phyloP scores from a whole-genome alignment of 495 filamentous ascomycete species.

The Lasiosphaeria ovina region DNA sequence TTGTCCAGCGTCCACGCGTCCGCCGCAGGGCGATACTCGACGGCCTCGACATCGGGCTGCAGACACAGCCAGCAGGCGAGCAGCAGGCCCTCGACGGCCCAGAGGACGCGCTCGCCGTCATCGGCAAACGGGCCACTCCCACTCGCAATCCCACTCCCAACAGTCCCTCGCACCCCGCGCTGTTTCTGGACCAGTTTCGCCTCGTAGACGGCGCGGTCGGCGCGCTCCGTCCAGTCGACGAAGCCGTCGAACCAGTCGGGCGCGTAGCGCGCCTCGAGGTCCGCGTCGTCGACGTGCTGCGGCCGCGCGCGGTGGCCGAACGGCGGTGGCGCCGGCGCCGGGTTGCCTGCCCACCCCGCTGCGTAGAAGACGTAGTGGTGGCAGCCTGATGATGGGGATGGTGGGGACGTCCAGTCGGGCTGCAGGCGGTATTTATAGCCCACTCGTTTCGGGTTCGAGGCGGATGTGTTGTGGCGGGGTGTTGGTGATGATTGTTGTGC shows the following conservation, averaged over 20 bases:
- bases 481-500: background rate
- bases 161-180: too few relatives aligned
- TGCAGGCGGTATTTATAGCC: slow-evolving; percentile 13
- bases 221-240: slow-evolving; percentile 17
- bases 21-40: slow-evolving; percentile 18
- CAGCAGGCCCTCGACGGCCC: slow-evolving; percentile 18
- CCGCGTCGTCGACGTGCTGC: slow-evolving; percentile 7
- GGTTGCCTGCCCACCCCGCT: slow-evolving; percentile 9
- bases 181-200: background rate
- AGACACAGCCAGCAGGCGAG: slow-evolving; percentile 13
- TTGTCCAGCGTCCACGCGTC: slow-evolving; percentile 11
- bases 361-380: slow-evolving; percentile 9
- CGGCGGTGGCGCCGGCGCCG: background rate
- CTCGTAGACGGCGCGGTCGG: background rate
- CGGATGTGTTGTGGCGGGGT: background rate
- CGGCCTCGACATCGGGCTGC: slow-evolving; percentile 15
- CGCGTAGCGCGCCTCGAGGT: slow-evolving; percentile 12
- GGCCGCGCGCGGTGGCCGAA: too few relatives aligned
- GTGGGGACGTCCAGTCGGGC: background rate
- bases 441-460: background rate
- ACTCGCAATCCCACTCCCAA: background rate
- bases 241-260: slow-evolving; percentile 17
- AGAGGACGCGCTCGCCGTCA: slow-evolving; percentile 14
- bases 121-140: slow-evolving; percentile 6
- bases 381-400: background rate